Percentiles rank a stretch among this genome's conserved stretches.
These are phyloP conservation scores for Liriodendron chinense DNA, from an alignment of 164 flowering plant species.

Conservation along the genomic window DNA sequence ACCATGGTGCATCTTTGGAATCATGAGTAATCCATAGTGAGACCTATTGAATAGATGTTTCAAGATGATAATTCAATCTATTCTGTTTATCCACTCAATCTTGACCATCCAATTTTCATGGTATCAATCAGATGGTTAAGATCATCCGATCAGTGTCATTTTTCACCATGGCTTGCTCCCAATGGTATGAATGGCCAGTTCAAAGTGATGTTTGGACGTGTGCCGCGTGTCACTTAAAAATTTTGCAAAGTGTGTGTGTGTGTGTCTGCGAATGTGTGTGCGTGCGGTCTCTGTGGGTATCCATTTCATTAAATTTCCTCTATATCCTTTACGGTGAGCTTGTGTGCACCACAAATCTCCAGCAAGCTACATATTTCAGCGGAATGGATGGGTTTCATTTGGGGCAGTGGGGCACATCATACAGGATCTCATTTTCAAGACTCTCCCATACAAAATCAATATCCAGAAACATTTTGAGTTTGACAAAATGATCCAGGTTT, in stretches of 20 bases:
- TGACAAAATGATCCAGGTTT: background rate
- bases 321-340: background rate
- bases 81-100: background rate
- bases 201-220: background rate
- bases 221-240: background rate
- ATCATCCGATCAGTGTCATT: background rate
- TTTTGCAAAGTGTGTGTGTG: background rate
- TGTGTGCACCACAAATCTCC: background rate
- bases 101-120: background rate
- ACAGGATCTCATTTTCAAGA: background rate
- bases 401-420: background rate
- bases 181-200: background rate
- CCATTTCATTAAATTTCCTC: background rate
- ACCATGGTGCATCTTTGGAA: background rate
- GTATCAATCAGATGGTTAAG: background rate
- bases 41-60: background rate
- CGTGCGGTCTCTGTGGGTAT: background rate
- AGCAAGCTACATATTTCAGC: background rate
- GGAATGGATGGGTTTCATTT: background rate
- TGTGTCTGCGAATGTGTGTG: no score
- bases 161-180: background rate
- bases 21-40: background rate
- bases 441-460: background rate
- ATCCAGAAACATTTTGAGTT: background rate
- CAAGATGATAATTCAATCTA: background rate